Percentiles rank a stretch among this genome's conserved stretches.
These are phyloP conservation scores for Pisolithus albus DNA, from an alignment of 768 basidiomycete species.

Conservation along the genomic window DNA sequence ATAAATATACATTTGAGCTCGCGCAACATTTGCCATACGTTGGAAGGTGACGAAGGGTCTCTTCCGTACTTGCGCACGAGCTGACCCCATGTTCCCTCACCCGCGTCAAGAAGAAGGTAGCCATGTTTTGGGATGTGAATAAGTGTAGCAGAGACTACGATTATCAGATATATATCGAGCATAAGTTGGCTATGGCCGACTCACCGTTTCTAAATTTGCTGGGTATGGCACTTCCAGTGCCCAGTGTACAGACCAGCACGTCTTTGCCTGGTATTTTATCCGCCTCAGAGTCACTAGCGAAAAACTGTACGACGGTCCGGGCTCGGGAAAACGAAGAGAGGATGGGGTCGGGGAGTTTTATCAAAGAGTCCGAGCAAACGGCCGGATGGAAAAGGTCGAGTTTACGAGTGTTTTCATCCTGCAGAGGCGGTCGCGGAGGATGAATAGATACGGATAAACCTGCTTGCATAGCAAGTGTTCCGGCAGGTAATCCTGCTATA, in stretches of 20 bases:
- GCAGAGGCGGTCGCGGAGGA: slow-evolving; percentile 37
- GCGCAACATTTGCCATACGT: slow-evolving; percentile 56
- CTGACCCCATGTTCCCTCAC: slow-evolving; percentile 93
- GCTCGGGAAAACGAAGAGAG: slow-evolving; percentile 36
- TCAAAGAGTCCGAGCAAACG: slow-evolving; percentile 8
- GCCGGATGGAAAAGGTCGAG: slow-evolving; percentile 28
- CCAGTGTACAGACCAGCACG: slow-evolving; percentile 68
- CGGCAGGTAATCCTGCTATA: slow-evolving; percentile 42
- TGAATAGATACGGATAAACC: slow-evolving; percentile 40
- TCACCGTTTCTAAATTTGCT: slow-evolving; percentile 83
- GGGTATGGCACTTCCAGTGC: slow-evolving; percentile 84
- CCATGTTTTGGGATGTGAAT: slow-evolving; percentile 68
- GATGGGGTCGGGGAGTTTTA: slow-evolving; percentile 24
- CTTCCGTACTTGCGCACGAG: slow-evolving; percentile 70
- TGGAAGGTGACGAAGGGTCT: slow-evolving; percentile 26
- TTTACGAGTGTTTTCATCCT: slow-evolving; percentile 23
- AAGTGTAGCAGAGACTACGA: slow-evolving; percentile 65
- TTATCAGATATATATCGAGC: not conserved
- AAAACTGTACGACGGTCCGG: slow-evolving; percentile 23
- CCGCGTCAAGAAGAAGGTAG: slow-evolving; percentile 77
- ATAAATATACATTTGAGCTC: slow-evolving; percentile 75
- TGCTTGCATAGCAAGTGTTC: slow-evolving; percentile 36
- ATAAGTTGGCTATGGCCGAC: slow-evolving; percentile 10
- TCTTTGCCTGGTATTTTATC: slow-evolving; percentile 45
- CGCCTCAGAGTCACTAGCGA: not conserved